Base-by-base conservation (phyloP, 257 asterid genomes). In the Misopates orontium region DNA sequence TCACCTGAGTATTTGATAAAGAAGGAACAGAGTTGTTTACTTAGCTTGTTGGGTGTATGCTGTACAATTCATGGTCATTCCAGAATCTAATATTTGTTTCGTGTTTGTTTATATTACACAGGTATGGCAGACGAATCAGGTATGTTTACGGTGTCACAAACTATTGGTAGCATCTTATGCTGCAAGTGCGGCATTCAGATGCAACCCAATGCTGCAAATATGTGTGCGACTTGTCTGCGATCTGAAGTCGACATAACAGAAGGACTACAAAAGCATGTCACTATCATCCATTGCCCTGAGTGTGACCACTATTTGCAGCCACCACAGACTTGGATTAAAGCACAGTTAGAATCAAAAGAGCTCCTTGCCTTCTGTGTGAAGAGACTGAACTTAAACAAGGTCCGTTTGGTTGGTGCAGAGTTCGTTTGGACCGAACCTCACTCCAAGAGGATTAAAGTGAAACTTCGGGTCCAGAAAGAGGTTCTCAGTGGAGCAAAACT, bases 181-280 rank as follows among this genome's bases (percentile, higher is more conserved):
- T 79, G 85, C 79, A 77, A 72, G 8, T 82, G 85, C 41, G 85
- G 87, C n/a, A 77, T 79, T 41, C 49, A 66, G 11, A 79, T 79
- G 85, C 81, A 70, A 49, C 88, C 88, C 32, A 82, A 82, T 69
- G 85, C 81, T 47, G 85, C 85, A 50, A 82, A 82, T 25, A 82
- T 82, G 88, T 79, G 88, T 61, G 79, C 78, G 28, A 79, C 61
- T 23, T 82, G 87, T 56, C 72, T 82, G 31, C 75, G 82, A 12
- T 74, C 87, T 13, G 83, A 82, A 54, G 59, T 76, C 3, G 83
- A 82, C 82, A 79, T 79, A 17, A 82, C 84, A 0, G 85, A 79
- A 60, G 75, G 79, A 20, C 82, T 82, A 16, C 83, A 76, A 71
- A 79, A 77, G 73, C 79, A 71, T 40, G 77, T 60, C 24, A 75